Base-by-base conservation (phyloP, 768 basidiomycete species). In the Serpula lacrymans region DNA sequence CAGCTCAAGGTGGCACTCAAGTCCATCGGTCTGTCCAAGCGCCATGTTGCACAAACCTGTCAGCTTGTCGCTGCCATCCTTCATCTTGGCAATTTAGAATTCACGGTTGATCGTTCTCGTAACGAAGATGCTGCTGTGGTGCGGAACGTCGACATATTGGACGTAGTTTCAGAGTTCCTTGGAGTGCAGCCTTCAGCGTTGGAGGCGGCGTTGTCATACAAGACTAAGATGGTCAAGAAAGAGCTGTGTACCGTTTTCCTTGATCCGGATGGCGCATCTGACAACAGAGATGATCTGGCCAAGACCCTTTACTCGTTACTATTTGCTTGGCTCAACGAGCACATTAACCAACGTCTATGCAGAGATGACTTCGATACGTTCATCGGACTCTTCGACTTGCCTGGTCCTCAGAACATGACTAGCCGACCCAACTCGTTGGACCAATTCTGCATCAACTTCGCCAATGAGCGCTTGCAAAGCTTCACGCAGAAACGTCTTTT, bases 241-340 rank as follows among this genome's bases (percentile, higher is more conserved):
- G 94, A 98, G 64, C 71, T 96, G n/a, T 96, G 92, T 62, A 96
- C 93, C 0, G 84, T 96, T 20, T 96, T 98, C 68, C 77, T 98
- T 32, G 94, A 98, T 57, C 82, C 88, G 0, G 94, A 98, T 55
- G 89, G 88, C 39, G 91, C 95, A 2, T 84, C 89, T 0, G 84
- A 88, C 54, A 96, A 97, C 51, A 73, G 94, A 32, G 95, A 98
- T 55, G 91, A 95, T 59, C 82, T 99, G 26, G 90, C 94, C 14
- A 86, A 92, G 60, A 87, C 89, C 0, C 75, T 98, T 0, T 98
- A 97, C 59, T 91, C 92, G 4, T 77, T 99, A 2, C 76, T 97
- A 14, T 98, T 98, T 54, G 82, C 90, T 3, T 98, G 94, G 94
- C 64, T 98, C 44, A 95, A 94, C 59, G 96, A 98, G 57, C 79